phyloP scores from a whole-genome alignment of 2,329 filamentous ascomycete species.

The Apiospora arundinis region DNA sequence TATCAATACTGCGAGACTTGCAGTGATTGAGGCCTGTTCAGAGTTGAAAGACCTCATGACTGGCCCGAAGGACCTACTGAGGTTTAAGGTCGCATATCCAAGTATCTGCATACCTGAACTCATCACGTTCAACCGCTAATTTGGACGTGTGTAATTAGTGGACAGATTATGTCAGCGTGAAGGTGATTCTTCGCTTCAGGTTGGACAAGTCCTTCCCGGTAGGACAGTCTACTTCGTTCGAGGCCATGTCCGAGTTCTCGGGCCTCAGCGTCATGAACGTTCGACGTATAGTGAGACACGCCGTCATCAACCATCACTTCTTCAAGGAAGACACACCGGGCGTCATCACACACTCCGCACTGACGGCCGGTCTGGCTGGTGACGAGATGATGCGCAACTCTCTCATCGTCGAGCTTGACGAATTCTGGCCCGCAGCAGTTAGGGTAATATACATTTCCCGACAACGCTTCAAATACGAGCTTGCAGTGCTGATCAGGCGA shows the following conservation, averaged over 20 bases:
- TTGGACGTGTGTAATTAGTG: too few relatives aligned
- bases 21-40: slow-evolving; percentile 29
- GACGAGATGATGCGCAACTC: not conserved
- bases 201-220: not conserved
- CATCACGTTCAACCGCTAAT: not conserved
- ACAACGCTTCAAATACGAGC: too few relatives aligned
- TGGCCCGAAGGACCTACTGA: slow-evolving; percentile 28
- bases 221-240: not conserved
- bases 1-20: slow-evolving; percentile 24
- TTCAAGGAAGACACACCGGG: not conserved
- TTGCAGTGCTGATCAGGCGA: too few relatives aligned
- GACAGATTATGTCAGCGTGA: not conserved
- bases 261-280: not conserved
- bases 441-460: too few relatives aligned
- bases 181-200: not conserved
- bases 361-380: not conserved
- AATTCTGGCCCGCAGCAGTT: not conserved
- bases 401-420: not conserved
- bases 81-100: not conserved
- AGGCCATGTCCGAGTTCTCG: slow-evolving; percentile 22
- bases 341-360: not conserved
- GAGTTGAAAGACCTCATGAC: slow-evolving; percentile 31
- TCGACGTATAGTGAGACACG: not conserved
- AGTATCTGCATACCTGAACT: not conserved
- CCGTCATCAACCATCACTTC: not conserved